These are phyloP conservation scores for Pythium volutum DNA, from an alignment of 352 stramenopile species.

Conservation along the genomic window DNA sequence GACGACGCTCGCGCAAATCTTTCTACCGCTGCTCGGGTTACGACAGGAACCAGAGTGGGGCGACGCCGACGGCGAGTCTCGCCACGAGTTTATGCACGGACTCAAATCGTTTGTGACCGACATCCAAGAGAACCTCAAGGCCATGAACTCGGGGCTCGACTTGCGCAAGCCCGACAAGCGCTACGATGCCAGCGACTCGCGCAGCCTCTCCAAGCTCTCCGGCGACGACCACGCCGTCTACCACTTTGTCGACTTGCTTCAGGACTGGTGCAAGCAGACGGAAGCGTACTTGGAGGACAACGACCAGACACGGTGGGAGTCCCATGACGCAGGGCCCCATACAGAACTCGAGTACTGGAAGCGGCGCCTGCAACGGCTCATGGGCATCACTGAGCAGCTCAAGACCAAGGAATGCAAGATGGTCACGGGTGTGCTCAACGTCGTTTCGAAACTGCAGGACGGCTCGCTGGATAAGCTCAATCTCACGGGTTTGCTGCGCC, in stretches of 20 bases:
- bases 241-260: slow-evolving; percentile 86
- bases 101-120: slow-evolving; percentile 80
- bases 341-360: slow-evolving; percentile 90
- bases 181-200: slow-evolving; percentile 69
- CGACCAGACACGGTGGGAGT: slow-evolving; percentile 78
- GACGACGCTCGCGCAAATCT: slow-evolving; percentile 69
- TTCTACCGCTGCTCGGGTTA: slow-evolving; percentile 48
- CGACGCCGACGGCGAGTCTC: slow-evolving; percentile 53
- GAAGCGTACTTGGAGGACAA: slow-evolving; percentile 85
- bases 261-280: slow-evolving; percentile 88
- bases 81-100: slow-evolving; percentile 82
- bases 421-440: slow-evolving; percentile 78
- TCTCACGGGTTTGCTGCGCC: slow-evolving; percentile 71
- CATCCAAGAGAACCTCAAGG: slow-evolving; percentile 89
- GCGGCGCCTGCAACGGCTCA: slow-evolving; percentile 72
- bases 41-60: slow-evolving; percentile 58
- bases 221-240: slow-evolving; percentile 63
- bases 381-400: slow-evolving; percentile 87
- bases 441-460: slow-evolving; percentile 79
- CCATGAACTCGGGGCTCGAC: slow-evolving; percentile 85
- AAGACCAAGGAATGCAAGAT: slow-evolving; percentile 89
- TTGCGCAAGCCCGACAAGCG: slow-evolving; percentile 83
- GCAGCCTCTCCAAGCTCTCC: slow-evolving; percentile 65
- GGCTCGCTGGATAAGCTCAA: slow-evolving; percentile 60
- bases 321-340: slow-evolving; percentile 71